Base-by-base conservation (phyloP, 306 rosid species). In the Prunus davidiana region DNA sequence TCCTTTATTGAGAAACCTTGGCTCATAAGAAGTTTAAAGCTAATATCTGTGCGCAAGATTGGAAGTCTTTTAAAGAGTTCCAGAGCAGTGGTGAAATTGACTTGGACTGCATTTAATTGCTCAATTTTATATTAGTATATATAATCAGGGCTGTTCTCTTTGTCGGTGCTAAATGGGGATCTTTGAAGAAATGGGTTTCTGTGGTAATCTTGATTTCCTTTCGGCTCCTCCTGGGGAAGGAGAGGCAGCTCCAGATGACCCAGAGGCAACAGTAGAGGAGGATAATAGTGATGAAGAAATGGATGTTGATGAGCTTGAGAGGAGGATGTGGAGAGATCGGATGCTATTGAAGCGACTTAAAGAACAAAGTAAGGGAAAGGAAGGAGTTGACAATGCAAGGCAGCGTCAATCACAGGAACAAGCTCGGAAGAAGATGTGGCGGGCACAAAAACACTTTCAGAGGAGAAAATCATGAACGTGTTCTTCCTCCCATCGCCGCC, bases 361-460 rank as follows among this genome's bases (percentile, higher is more conserved):
- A 72, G 98, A 91, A 52, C 95, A 89, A 69, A 79, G 16, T 24
- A 86, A 85, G 69, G 77, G 84, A 12, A 90, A 85, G 84, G 96
- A 89, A 67, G 96, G 90, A 34, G 64, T 69, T 34, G 93, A 86
- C 65, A 78, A 72, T 0, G 95, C 88, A 3, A 91, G 80, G 76
- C 90, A 88, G 73, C 82, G 90, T 12, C 98, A 93, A 46, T 86
- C 96, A 13, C 93, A 89, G 38, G 98, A 91, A 25, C 95, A 93
- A 70, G 96, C 97, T 0, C 83, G 96, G 86, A 93, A 91, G 73
- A 93, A 91, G 87, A 93, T 93, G 97, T 89, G 97, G 0, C 79
- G 96, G 73, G 98, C 98, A 32, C 98, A 93, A 62, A 24, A 24
- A 24, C 25, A 24, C 25, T 24, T 24, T 24, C 25, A 24, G 25